These are phyloP conservation scores for Ambrosia artemisiifolia DNA, from an alignment of 129 eudicot species.

Conservation along the genomic window DNA sequence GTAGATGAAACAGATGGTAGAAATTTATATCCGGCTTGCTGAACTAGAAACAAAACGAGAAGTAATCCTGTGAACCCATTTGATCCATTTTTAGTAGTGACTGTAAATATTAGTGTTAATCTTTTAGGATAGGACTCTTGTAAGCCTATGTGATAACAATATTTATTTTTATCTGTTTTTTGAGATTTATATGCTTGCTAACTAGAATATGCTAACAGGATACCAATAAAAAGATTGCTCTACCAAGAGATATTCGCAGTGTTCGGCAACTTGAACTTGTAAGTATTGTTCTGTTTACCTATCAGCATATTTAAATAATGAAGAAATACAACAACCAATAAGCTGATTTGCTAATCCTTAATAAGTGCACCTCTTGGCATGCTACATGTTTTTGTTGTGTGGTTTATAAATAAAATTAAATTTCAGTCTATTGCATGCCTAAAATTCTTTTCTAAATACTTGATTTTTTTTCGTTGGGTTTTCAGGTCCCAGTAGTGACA, in stretches of 20 bases:
- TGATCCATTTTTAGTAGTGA: background rate
- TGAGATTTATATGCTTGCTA: conserved; percentile 8
- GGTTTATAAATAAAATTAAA: background rate
- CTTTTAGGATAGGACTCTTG: background rate
- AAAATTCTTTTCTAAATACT: background rate
- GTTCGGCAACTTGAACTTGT: conserved; percentile 87
- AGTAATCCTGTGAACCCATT: conserved; percentile 35
- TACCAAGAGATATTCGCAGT: conserved; percentile 96
- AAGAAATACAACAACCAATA: conserved; percentile 1
- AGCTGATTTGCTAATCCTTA: background rate
- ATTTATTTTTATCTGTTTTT: background rate
- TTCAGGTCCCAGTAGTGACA: conserved; percentile 94
- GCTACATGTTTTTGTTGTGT: background rate
- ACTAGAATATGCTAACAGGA: conserved; percentile 50
- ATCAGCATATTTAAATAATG: background rate
- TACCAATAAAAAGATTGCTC: conserved; percentile 67
- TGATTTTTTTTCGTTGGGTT: conserved; percentile 19
- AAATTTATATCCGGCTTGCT: conserved; percentile 92
- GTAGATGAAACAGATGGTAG: conserved; percentile 96
- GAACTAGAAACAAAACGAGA: conserved; percentile 93
- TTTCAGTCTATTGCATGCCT: background rate
- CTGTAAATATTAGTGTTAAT: background rate
- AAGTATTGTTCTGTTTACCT: conserved; percentile 25
- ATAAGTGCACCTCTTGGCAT: background rate
- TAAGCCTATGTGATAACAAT: background rate